phyloP scores from a whole-genome alignment of 2,329 filamentous ascomycete genomes.

The Colletotrichum tabaci region DNA sequence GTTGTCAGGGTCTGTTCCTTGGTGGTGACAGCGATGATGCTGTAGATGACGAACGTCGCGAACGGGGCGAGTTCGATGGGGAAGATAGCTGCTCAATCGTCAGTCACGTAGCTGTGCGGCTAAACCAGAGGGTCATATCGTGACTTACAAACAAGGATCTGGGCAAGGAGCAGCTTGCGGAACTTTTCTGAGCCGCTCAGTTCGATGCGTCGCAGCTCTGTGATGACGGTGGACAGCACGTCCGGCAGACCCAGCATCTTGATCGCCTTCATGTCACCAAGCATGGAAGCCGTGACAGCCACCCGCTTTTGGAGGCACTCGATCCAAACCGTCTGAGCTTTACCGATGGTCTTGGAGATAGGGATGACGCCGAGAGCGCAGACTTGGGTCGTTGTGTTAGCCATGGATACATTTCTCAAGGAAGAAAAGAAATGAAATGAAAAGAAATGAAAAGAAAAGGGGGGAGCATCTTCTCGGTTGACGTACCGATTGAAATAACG shows the following conservation, averaged over 20 bases:
- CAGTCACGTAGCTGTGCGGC: slow-evolving; percentile 46
- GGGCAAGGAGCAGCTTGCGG: slow-evolving; percentile 51
- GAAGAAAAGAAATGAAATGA: slow-evolving; percentile 49
- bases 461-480: neutral
- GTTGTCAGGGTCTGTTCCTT: slow-evolving; percentile 49
- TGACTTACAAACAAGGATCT: slow-evolving; percentile 36
- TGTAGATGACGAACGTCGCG: slow-evolving; percentile 47
- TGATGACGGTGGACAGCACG: slow-evolving; percentile 51
- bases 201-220: slow-evolving; percentile 54
- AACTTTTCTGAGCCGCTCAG: slow-evolving; percentile 56
- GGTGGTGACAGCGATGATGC: slow-evolving; percentile 51
- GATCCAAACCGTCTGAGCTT: slow-evolving; percentile 55
- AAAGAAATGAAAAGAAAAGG: slow-evolving; percentile 48
- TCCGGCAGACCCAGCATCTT: slow-evolving; percentile 61
- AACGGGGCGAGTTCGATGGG: slow-evolving; percentile 46
- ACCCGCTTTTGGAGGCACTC: slow-evolving; percentile 58
- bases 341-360: too few relatives aligned
- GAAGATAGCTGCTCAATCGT: slow-evolving; percentile 22
- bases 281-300: slow-evolving; percentile 56
- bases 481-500: too few relatives aligned
- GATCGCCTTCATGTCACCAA: slow-evolving; percentile 59
- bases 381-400: slow-evolving; percentile 33
- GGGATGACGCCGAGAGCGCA: slow-evolving; percentile 47
- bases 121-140: slow-evolving; percentile 32
- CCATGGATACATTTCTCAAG: slow-evolving; percentile 40